Conservation (phyloP, 2,329 filamentous ascomycete genomes). For the Cytospora leucostoma region DNA sequence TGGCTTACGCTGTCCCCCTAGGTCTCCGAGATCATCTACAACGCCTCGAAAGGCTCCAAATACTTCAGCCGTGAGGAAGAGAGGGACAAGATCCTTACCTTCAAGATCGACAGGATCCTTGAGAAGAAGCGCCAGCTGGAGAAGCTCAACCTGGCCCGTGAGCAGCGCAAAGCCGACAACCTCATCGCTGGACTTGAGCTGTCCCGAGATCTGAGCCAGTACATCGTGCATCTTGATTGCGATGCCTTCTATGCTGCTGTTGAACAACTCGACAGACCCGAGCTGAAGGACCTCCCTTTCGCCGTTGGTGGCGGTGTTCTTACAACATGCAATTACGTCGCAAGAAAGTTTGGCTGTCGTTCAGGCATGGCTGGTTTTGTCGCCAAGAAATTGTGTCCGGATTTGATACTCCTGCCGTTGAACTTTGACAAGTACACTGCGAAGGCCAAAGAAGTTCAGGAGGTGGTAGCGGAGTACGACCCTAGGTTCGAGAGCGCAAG, state of each 20-base stretch:
- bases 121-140: constrained; percentile 75
- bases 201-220: constrained; percentile 77
- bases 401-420: constrained; percentile 77
- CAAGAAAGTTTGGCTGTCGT: constrained; percentile 84
- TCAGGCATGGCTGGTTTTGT: constrained; percentile 97
- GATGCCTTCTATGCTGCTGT: constrained; percentile 98
- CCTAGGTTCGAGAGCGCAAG: constrained; percentile 89
- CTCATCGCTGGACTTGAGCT: constrained; percentile 78
- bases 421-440: constrained; percentile 90
- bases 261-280: constrained; percentile 80
- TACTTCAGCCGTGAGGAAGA: constrained; percentile 91
- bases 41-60: constrained; percentile 93
- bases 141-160: constrained; percentile 69
- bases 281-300: constrained; percentile 84
- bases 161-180: constrained; percentile 76
- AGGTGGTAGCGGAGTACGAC: constrained; percentile 84
- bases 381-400: constrained; percentile 88
- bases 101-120: constrained; percentile 81
- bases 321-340: constrained; percentile 80
- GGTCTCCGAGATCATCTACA: constrained; percentile 96
- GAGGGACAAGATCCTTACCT: constrained; percentile 78
- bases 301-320: constrained; percentile 75
- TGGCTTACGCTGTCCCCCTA: constrained; percentile 35
- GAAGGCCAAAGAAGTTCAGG: constrained; percentile 85
- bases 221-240: constrained; percentile 90